phyloP scores from a whole-genome alignment of 768 basidiomycete genomes.

The Boletus rex-veris region DNA sequence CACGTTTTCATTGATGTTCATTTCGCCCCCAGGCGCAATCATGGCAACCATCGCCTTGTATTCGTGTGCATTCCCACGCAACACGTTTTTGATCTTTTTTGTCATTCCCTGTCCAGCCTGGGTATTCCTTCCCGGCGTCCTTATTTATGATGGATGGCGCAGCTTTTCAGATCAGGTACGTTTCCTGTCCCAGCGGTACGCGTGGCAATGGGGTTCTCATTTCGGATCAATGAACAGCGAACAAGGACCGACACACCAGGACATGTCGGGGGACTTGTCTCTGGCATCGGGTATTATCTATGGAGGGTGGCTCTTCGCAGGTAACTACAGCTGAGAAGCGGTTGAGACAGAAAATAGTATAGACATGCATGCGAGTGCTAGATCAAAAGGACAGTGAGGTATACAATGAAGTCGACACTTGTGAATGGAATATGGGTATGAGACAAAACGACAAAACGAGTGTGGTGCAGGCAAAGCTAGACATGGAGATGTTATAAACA shows the following conservation, averaged over 20 bases:
- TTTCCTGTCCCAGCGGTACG: not conserved
- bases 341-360: not conserved
- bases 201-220: not conserved
- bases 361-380: slow-evolving; percentile 3
- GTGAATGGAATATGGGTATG: slow-evolving; percentile 10
- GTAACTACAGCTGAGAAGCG: slow-evolving; percentile 3
- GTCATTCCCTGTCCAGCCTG: slow-evolving; percentile 80
- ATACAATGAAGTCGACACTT: slow-evolving; percentile 3
- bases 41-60: slow-evolving; percentile 69
- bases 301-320: slow-evolving; percentile 30
- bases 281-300: slow-evolving; percentile 54
- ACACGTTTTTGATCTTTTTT: slow-evolving; percentile 68
- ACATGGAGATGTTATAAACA: slow-evolving; percentile 1
- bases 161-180: slow-evolving; percentile 35
- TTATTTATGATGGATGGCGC: slow-evolving; percentile 34
- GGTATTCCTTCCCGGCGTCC: slow-evolving; percentile 62
- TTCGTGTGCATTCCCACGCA: slow-evolving; percentile 63
- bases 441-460: slow-evolving; percentile 12
- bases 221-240: slow-evolving; percentile 35
- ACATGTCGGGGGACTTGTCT: slow-evolving; percentile 65
- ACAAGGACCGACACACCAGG: slow-evolving; percentile 57
- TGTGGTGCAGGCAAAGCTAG: slow-evolving; percentile 3
- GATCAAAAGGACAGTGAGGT: slow-evolving; percentile 9
- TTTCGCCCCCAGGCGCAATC: slow-evolving; percentile 52
- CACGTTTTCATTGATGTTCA: not conserved